Evolutionary conservation across 1,284 basidiomycete species (phyloP), one percentile per base, ranked within the genome.

Genomic region (Boletus holoroseus): DNA sequence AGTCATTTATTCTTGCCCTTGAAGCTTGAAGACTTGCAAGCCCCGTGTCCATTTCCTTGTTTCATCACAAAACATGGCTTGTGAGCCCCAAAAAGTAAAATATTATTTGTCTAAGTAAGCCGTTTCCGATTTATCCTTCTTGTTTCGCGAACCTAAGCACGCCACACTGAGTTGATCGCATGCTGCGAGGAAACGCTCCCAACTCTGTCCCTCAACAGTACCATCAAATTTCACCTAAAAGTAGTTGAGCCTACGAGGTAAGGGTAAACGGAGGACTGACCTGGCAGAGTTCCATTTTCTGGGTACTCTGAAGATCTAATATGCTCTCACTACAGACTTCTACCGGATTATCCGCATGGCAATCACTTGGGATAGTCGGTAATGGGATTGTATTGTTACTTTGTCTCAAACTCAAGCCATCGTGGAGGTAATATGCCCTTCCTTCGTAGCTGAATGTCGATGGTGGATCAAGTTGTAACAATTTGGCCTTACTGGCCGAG

Each of bases 261-360:
- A 15, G 16, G 44, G 18, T 5, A 8, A 38, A 34, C 5, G 6
- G 7, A 28, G 16, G 31, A 53, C 54, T 51, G 64, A 86, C 86
- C 74, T 82, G 71, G 65, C 81, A 85, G 22, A 69, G 61, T 22
- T 74, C 72, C 31, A 68, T 71, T 58, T 75, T 77, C 54, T 81
- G 72, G 32, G 74, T 73, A 52, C 73, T 79, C 59, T 82, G 82
- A 24, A 80, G 64, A 59, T 88, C 81, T 20, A 78, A 55, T 11
- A 73, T 58, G 45, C 68, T 76, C 58, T 83, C 82, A 26, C 56
- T 71, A 26, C 70, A 51, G 11, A 68, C 61, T 35, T 56, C 46
- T 30, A 71, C 56, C 6, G 38, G 34, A 28, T 55, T 40, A 20
- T 54, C 44, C 22, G 13, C 24, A 36, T 24, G 24, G 27, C 12